These are phyloP conservation scores for Murraya paniculata DNA, from an alignment of 345 rosid species.

Conservation along the genomic window DNA sequence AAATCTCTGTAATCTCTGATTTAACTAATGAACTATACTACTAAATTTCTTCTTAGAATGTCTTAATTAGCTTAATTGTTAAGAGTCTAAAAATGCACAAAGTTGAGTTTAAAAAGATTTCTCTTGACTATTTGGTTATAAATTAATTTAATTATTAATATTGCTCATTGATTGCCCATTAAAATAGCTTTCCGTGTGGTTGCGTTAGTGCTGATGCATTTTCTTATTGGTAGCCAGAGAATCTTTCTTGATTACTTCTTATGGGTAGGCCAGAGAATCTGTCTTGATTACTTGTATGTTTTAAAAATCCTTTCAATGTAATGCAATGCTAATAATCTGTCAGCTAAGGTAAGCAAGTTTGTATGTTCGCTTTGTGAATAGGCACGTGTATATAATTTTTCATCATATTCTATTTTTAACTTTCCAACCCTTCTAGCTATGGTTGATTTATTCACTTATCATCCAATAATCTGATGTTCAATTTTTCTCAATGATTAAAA, in stretches of 20 bases:
- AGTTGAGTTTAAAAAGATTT: neutral
- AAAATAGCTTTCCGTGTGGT: neutral
- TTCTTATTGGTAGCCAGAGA: slow-evolving; percentile 7
- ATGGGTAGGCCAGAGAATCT: slow-evolving; percentile 9
- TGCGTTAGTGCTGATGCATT: neutral
- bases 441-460: neutral
- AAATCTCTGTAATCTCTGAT: neutral
- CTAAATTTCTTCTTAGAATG: neutral
- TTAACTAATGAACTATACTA: neutral
- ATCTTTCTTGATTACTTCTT: neutral
- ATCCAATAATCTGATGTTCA: neutral
- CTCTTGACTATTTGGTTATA: neutral
- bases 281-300: neutral
- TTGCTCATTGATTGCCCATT: neutral
- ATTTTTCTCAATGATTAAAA: neutral
- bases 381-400: neutral
- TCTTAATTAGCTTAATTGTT: neutral
- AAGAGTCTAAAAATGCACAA: neutral
- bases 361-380: neutral
- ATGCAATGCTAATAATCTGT: neutral
- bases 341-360: neutral
- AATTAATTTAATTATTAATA: neutral
- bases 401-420: neutral
- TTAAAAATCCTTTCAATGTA: neutral
- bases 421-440: neutral